Conservation (phyloP, 2,329 filamentous ascomycete genomes). For the Aspergillus calidoustus region DNA sequence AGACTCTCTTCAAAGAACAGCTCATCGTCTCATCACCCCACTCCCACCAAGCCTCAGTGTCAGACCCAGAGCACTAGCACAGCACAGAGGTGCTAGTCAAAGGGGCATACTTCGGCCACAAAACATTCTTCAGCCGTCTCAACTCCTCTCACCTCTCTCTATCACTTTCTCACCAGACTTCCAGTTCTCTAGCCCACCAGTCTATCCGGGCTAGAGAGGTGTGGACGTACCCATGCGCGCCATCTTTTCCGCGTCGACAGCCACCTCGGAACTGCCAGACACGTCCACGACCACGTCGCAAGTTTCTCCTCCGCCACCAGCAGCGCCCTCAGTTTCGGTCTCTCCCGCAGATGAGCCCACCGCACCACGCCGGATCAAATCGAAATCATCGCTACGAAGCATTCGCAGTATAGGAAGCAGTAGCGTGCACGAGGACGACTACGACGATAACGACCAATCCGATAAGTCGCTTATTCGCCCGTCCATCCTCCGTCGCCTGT, state of each 20-base stretch:
- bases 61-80: not conserved
- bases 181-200: conserved; percentile 21
- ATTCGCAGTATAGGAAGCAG: conserved; percentile 41
- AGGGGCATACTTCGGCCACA: conserved; percentile 17
- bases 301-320: conserved; percentile 33
- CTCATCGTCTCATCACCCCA: conserved; percentile 11
- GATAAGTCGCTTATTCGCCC: conserved; percentile 37
- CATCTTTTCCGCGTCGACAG: conserved; percentile 38
- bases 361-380: conserved; percentile 37
- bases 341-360: conserved; percentile 34
- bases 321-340: conserved; percentile 32
- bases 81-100: conserved; percentile 14
- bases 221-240: conserved; percentile 42
- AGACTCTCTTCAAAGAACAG: conserved; percentile 9
- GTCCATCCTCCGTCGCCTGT: conserved; percentile 48
- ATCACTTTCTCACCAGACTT: conserved; percentile 15
- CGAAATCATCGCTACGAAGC: conserved; percentile 43
- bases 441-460: conserved; percentile 22
- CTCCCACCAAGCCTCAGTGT: not conserved
- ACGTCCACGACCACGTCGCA: conserved; percentile 32
- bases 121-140: conserved; percentile 22
- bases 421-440: conserved; percentile 38
- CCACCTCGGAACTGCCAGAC: conserved; percentile 32
- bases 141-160: conserved; percentile 20
- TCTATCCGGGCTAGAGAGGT: conserved; percentile 26